Conservation (phyloP, 2,329 filamentous ascomycete genomes). For the Fusarium sp. region DNA sequence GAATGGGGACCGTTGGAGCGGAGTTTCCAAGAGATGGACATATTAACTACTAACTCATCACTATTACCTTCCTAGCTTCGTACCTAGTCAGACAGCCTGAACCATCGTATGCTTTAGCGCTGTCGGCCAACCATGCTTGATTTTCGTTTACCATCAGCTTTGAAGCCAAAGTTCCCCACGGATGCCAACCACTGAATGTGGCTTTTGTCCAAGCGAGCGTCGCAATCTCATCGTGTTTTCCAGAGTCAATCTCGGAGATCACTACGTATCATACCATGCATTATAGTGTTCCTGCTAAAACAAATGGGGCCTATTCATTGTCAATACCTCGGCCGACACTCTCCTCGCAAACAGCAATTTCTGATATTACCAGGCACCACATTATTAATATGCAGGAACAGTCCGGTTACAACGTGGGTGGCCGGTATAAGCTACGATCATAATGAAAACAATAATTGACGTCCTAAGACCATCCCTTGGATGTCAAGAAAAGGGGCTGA, state of each 20-base stretch:
- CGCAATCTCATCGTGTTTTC: conserved; percentile 27
- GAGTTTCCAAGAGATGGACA: conserved; percentile 36
- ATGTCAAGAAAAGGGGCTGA: conserved; percentile 24
- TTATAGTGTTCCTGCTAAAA: conserved; percentile 11
- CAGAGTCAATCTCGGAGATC: conserved; percentile 25
- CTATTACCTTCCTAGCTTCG: conserved; percentile 25
- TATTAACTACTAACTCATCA: too few relatives aligned
- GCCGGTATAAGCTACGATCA: conserved; percentile 16
- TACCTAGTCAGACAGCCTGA: conserved; percentile 24
- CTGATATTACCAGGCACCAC: conserved; percentile 30
- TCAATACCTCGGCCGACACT: not conserved
- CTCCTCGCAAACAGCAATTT: conserved; percentile 19
- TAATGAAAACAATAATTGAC: conserved; percentile 28
- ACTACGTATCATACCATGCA: conserved; percentile 21
- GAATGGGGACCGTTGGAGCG: conserved; percentile 27
- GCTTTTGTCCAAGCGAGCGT: conserved; percentile 26
- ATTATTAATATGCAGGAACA: conserved; percentile 19
- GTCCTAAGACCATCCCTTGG: conserved; percentile 27
- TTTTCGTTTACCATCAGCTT: conserved; percentile 18
- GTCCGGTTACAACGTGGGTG: conserved; percentile 31
- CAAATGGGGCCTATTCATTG: not conserved
- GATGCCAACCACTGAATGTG: conserved; percentile 31
- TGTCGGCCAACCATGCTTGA: conserved; percentile 11
- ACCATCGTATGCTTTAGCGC: conserved; percentile 37
- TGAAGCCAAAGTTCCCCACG: conserved; percentile 24